These are phyloP conservation scores for Uronychia setigera DNA, from an alignment of 73 alveolate genomes.

Conservation along the genomic window DNA sequence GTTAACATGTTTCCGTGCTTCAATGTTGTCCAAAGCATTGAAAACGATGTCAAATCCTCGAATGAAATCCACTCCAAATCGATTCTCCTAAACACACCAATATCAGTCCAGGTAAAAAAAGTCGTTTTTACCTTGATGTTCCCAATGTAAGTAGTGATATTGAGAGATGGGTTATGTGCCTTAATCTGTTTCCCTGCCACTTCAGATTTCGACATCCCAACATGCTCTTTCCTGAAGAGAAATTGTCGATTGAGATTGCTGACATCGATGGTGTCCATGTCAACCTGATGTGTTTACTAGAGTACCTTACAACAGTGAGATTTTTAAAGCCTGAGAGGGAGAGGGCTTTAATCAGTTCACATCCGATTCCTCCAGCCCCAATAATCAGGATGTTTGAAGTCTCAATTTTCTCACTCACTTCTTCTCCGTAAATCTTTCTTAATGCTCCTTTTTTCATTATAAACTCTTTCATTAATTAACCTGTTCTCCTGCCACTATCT, in stretches of 20 bases:
- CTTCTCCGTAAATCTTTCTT: too few species aligned
- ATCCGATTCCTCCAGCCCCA: conserved; percentile 99
- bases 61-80: conserved; percentile 84
- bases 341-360: conserved; percentile 97
- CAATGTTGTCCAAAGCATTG: conserved; percentile 96
- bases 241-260: conserved; percentile 98
- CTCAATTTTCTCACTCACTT: too few species aligned
- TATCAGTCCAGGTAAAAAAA: not conserved
- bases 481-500: too few species aligned
- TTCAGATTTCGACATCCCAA: conserved; percentile 91
- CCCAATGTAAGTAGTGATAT: conserved; percentile 76
- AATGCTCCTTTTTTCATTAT: too few species aligned
- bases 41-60: conserved; percentile 82
- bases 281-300: conserved; percentile 66
- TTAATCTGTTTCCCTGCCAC: conserved; percentile 72
- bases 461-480: too few species aligned
- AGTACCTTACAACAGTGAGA: conserved; percentile 62
- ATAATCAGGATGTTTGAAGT: conserved; percentile 94
- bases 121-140: conserved; percentile 54
- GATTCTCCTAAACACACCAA: conserved; percentile 56
- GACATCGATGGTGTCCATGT: conserved; percentile 98
- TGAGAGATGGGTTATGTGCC: conserved; percentile 59
- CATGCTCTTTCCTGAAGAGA: conserved; percentile 94
- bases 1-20: conserved; percentile 94
- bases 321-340: conserved; percentile 92